phyloP scores from a whole-genome alignment of 2,329 filamentous ascomycete species.

The Hypoxylon sp. region DNA sequence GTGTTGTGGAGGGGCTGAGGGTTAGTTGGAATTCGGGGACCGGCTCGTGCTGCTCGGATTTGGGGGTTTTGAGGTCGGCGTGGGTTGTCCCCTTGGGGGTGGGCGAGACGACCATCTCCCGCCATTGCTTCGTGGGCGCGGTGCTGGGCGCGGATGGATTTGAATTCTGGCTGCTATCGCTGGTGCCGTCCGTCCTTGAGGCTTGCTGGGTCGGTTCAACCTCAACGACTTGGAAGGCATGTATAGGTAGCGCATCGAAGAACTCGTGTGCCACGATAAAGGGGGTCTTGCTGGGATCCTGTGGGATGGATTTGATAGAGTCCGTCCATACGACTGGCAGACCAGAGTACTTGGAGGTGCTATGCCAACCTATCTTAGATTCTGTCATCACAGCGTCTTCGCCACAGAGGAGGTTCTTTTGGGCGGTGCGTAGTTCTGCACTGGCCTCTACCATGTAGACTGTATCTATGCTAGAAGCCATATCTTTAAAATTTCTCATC shows the following conservation, averaged over 20 bases:
- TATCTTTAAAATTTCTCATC: constrained; percentile 82
- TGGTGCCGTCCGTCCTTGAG: constrained; percentile 57
- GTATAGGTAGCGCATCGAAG: constrained; percentile 97
- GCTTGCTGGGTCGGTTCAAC: constrained; percentile 58
- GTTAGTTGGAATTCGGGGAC: constrained; percentile 89
- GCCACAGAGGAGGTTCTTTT: constrained; percentile 85
- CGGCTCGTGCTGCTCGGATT: constrained; percentile 62
- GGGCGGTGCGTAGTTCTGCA: constrained; percentile 77
- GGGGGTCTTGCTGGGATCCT: constrained; percentile 77
- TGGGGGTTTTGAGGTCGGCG: constrained; percentile 65
- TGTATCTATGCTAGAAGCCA: constrained; percentile 82
- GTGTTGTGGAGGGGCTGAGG: constrained; percentile 78
- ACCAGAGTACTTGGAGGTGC: constrained; percentile 78
- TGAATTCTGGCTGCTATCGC: constrained; percentile 45
- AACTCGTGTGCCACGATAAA: constrained; percentile 98
- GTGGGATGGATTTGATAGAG: constrained; percentile 83
- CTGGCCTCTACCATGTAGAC: constrained; percentile 98
- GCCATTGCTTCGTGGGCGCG: constrained; percentile 71
- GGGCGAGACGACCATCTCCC: constrained; percentile 82
- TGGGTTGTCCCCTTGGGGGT: constrained; percentile 68
- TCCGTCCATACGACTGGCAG: constrained; percentile 91
- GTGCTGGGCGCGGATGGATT: constrained; percentile 58
- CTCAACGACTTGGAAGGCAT: constrained; percentile 85
- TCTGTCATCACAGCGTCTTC: constrained; percentile 73
- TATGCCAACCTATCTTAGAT: constrained; percentile 78